phyloP scores from a whole-genome alignment of 345 rosid species.

The Eucalyptus erythrocorys region DNA sequence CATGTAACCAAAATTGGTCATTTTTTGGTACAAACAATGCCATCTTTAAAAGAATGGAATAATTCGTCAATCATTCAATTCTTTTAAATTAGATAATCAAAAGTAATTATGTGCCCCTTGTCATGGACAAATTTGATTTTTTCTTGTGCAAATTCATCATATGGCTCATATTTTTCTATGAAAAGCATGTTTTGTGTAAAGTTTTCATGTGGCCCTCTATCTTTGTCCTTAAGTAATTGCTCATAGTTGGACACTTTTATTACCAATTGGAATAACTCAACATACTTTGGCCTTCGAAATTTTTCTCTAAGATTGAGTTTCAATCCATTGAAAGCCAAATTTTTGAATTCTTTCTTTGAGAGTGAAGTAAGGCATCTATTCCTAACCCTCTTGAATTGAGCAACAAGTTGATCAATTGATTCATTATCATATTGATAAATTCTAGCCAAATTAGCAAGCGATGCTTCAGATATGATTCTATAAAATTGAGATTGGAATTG shows the following conservation, averaged over 20 bases:
- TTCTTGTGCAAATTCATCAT: neutral
- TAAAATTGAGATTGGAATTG: neutral
- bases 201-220: neutral
- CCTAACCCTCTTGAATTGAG: neutral
- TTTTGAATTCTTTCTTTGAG: neutral
- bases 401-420: neutral
- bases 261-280: neutral
- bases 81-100: neutral
- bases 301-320: neutral
- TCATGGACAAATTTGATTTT: neutral
- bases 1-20: neutral
- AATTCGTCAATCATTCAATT: neutral
- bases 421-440: too few species aligned
- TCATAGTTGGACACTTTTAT: neutral
- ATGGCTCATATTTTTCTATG: neutral
- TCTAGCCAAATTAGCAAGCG: neutral
- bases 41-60: neutral
- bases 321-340: neutral
- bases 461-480: accelerated
- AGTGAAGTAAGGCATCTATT: neutral
- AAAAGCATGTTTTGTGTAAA: neutral
- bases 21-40: neutral
- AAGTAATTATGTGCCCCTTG: neutral
- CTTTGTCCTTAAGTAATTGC: neutral
- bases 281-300: neutral